Base-by-base conservation (phyloP, 1,139 yeast genomes). In the Dujonia santamariae region DNA sequence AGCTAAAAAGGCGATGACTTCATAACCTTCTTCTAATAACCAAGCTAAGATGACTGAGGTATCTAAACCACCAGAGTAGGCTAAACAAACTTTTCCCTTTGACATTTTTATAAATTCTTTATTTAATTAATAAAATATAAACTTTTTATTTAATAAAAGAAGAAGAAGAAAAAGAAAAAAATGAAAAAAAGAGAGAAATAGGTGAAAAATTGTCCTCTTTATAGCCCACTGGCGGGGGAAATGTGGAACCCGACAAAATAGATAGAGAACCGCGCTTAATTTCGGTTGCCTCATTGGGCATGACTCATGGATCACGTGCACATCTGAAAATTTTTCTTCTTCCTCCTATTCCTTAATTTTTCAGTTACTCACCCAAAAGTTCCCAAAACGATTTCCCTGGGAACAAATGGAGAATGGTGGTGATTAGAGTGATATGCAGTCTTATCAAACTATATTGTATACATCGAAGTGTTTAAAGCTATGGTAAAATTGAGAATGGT, bases 11-110 rank as follows among this genome's bases (percentile, higher is more conserved):
- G 97, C 97, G 57, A 92, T 82, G 40, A 92, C 98, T 68, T 92
- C 98, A 65, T 90, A 92, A 46, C 97, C 98, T 71, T 92, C 79
- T 64, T 92, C 98, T 50, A 92, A 77, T 62, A 92, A 79, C 98
- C 98, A 92, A 37, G 97, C 98, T 49, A 92, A 80, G 54, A 92
- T 92, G 43, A 94, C 87, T 26, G 97, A 88, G 73, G 98, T 92
- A 61, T 92, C 98, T 56, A 92, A 79, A 72, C 98, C 98, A 56
- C 98, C 98, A 38, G 97, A 92, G 73, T 92, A 92, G 38, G 98
- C 98, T 64, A 92, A 81, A 78, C 97, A 90, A 67, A 90, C 97
- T 72, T 90, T 90, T 63, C 97, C 97, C 69, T 90, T 90, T 41
- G 95, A 83, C 96, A 88, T 87, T 54, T 24, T 53, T 43, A 14